phyloP scores from a whole-genome alignment of 116 monocot species.

The Iris pallida region DNA sequence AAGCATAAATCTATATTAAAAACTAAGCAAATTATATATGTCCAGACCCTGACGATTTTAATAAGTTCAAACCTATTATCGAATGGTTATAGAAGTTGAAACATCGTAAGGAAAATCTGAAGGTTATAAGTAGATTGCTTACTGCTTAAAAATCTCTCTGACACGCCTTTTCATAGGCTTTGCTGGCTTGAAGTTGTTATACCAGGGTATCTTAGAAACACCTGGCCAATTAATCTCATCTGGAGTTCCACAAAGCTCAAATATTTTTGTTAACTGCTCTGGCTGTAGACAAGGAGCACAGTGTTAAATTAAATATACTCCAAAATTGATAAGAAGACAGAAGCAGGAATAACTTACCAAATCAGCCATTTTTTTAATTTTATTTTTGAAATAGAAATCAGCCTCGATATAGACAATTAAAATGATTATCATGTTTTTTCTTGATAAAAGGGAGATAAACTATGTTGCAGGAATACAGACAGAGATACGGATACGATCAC shows the following conservation, averaged over 20 bases:
- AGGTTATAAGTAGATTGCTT: constrained; percentile 17
- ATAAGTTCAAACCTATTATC: too few species aligned
- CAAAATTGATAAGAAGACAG: too few species aligned
- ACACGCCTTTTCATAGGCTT: constrained; percentile 81
- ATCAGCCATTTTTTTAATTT: not conserved
- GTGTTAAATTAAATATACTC: too few species aligned
- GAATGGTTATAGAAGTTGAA: too few species aligned
- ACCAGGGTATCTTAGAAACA: constrained; percentile 91
- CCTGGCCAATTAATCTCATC: constrained; percentile 97
- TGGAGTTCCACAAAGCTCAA: constrained; percentile 94
- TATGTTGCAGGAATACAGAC: too few species aligned
- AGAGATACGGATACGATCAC: too few species aligned
- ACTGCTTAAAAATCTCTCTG: constrained; percentile 87
- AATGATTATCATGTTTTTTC: too few species aligned
- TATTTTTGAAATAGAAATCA: too few species aligned
- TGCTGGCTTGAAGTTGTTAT: constrained; percentile 81
- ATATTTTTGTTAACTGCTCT: constrained; percentile 87
- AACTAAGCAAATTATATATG: not conserved
- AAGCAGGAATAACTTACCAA: too few species aligned
- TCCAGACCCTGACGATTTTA: too few species aligned
- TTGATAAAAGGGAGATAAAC: too few species aligned
- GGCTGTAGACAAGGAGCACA: constrained; percentile 33
- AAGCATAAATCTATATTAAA: constrained; percentile 3
- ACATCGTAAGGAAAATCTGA: not conserved
- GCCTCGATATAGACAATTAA: too few species aligned